Evolutionary conservation across 768 basidiomycete genomes (phyloP), one percentile per base, ranked within the genome.

Genomic region (Hortiboletus campestris): DNA sequence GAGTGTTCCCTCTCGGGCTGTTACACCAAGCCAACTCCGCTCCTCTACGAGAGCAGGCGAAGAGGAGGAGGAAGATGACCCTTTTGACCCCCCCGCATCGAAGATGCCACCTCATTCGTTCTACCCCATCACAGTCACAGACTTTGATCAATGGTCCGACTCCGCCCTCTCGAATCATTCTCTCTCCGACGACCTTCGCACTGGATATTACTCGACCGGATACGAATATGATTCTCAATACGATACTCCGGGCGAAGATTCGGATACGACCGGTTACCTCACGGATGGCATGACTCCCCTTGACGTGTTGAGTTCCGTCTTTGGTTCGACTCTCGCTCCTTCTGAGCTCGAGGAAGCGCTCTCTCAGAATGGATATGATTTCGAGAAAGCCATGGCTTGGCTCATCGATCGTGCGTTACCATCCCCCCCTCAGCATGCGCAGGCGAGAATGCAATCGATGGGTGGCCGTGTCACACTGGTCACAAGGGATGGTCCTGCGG

Each of bases 231-330:
- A 74, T 51, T 44, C 61, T 55, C 68, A 72, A 40, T 72, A 63
- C 34, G 70, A 72, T 47, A 58, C 57, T 19, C 61, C 65, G n/a
- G 62, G 60, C 8, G 72, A 77, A 47, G 82, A 83, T 53, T 74
- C 76, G 7, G 82, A 86, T 36, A 78, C 78, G 13, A 74, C 78
- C 35, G 81, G 82, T 34, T 76, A 83, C 72, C 80, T 92, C 48
- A 89, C 88, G 0, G 89, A 91, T 67, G 94, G 94, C 42, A 96
- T 99, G 93, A 96, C 96, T 1, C 97, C 97, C 1, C 89, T 99
- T 64, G 97, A 99, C 64, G 94, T 98, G 41, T 86, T 99, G 19
- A 85, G 83, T 67, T 94, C 91, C 41, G 91, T 99, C 38, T 99
- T 99, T 68, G 93, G 91, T 16, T 88, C 92, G 2, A 85, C 92